Conservation (phyloP, 192 early-diverging fungal species). For the Geranomyces michiganensis region DNA sequence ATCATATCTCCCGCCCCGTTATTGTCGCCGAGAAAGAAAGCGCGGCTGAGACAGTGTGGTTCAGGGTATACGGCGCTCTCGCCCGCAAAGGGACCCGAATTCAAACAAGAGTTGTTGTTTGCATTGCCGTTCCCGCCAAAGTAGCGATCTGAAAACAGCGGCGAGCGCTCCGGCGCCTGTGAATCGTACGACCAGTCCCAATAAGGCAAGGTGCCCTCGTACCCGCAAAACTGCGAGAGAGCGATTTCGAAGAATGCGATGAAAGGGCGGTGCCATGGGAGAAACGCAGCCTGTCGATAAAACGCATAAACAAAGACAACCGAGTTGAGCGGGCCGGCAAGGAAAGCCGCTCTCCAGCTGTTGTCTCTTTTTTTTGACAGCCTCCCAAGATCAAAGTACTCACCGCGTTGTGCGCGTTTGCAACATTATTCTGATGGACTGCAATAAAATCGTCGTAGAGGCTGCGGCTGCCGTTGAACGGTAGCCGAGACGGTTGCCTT, state of each 20-base stretch:
- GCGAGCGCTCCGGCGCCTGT: conserved; percentile 44
- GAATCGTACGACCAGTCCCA: conserved; percentile 67
- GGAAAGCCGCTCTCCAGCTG: not conserved
- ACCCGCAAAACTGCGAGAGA: conserved; percentile 20
- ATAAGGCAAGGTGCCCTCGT: conserved; percentile 44
- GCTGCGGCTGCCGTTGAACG: not conserved
- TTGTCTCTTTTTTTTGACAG: too few relatives aligned
- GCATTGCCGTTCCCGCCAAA: conserved; percentile 29
- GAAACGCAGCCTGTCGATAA: conserved; percentile 30
- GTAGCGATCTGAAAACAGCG: not conserved
- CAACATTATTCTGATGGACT: not conserved
- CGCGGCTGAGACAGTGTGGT: conserved; percentile 26
- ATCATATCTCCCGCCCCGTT: conserved; percentile 12
- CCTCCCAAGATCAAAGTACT: not conserved
- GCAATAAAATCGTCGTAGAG: conserved; percentile 16
- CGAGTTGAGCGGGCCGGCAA: not conserved
- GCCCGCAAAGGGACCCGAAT: conserved; percentile 17
- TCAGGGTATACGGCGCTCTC: not conserved
- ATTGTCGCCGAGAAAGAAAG: conserved; percentile 7
- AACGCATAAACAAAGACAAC: not conserved
- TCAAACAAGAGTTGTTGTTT: conserved; percentile 13
- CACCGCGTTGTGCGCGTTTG: conserved; percentile 5
- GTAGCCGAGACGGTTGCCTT: not conserved
- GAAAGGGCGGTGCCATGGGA: conserved; percentile 50
- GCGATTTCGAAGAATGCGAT: conserved; percentile 30